phyloP scores from a whole-genome alignment of 768 basidiomycete genomes.

The Boletus pseudo-olivaceus region DNA sequence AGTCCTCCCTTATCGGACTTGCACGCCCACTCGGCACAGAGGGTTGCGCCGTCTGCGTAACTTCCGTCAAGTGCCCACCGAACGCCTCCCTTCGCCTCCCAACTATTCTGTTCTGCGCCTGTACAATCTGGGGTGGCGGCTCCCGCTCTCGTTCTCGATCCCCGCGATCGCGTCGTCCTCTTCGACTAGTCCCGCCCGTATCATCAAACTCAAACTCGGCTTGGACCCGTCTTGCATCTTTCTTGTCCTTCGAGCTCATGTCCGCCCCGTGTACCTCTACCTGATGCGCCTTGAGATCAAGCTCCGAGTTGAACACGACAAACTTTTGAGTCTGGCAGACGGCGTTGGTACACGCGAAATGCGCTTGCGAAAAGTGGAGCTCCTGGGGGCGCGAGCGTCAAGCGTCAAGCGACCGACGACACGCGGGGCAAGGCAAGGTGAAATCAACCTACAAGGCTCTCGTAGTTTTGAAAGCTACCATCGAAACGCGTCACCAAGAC shows the following conservation, averaged over 20 bases:
- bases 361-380: constrained; percentile 68
- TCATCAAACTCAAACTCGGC: constrained; percentile 69
- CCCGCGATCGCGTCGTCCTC: constrained; percentile 43
- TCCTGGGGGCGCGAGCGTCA: constrained; percentile 44
- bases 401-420: neutral
- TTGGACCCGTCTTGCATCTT: constrained; percentile 64
- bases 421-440: neutral
- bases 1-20: constrained; percentile 37
- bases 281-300: constrained; percentile 91
- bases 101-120: constrained; percentile 27
- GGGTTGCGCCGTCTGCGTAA: constrained; percentile 9
- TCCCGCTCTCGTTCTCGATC: constrained; percentile 53
- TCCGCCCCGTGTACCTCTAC: constrained; percentile 78
- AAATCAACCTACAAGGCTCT: constrained; percentile 55
- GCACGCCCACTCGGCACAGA: constrained; percentile 26
- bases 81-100: constrained; percentile 59
- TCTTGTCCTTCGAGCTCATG: constrained; percentile 67
- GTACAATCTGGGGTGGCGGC: constrained; percentile 19
- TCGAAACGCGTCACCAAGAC: neutral
- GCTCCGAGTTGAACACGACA: constrained; percentile 82
- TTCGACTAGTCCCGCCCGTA: constrained; percentile 41
- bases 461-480: constrained; percentile 73
- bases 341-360: constrained; percentile 73
- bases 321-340: constrained; percentile 85
- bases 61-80: constrained; percentile 50